Evolutionary conservation across 352 stramenopile genomes (phyloP), one percentile per base, ranked within the genome.

Genomic region (Blastocystis hominis): DNA sequence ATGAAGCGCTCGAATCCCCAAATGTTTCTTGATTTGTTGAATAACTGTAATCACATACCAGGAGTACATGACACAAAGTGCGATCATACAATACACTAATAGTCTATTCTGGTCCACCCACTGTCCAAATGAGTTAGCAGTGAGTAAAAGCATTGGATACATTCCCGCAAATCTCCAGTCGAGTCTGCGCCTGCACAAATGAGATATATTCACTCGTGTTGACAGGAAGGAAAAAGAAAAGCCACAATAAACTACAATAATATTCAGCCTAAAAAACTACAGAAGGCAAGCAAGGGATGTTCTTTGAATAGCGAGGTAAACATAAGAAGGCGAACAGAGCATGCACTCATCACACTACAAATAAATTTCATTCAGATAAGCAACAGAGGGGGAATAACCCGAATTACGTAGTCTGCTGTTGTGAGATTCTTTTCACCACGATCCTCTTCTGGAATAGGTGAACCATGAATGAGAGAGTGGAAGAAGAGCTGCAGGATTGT

Each of bases 191-290:
- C 77, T 38, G 44, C 77, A 87, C n/a, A 87, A 42, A 42, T 87
- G 77, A 2, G 55, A 54, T 3, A 87, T 64, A 30, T 87, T 87
- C 15, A 78, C 53, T 13, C 56, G 77, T 15, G 77, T 87, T 1
- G 77, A 87, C 24, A 87, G 66, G 77, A 87, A 87, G 24, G 77
- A 87, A 34, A 77, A 77, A n/a, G 77, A 62, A 10, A 87, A 42
- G 20, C 77, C 77, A 24, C 77, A 87, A 44, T 75, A 77, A 53
- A 62, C 77, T 87, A 87, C 9, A 87, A 20, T 64, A 17, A 78
- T 38, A 55, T 2, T 0, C 1, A 42, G 61, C 7, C 4, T 47
- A 13, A 38, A 87, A 4, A 15, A 15, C 0, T 7, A 87, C 72
- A 84, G 55, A 66, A 84, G 9, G 68, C 20, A 30, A 84, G 72